Conservation (phyloP, 2,329 filamentous ascomycete genomes). For the Penicillium verrucosum region DNA sequence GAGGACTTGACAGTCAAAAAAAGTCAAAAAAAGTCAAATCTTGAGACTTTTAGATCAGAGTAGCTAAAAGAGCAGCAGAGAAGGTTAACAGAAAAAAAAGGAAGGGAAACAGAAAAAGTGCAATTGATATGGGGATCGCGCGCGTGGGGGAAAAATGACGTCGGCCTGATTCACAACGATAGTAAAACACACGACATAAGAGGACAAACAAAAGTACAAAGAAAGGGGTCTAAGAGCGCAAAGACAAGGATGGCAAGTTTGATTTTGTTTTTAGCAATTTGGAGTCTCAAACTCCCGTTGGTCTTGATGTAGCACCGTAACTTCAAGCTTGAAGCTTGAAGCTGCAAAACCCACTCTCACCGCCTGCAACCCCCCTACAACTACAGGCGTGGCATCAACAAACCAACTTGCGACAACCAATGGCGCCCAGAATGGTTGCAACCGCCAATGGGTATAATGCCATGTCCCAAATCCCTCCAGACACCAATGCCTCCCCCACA, state of each 20-base stretch:
- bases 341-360: slow-evolving; percentile 10
- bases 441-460: slow-evolving; percentile 28
- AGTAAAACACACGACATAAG: background rate
- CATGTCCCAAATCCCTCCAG: slow-evolving; percentile 3
- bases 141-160: slow-evolving; percentile 15
- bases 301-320: background rate
- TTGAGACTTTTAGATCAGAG: background rate
- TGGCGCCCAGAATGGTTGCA: slow-evolving; percentile 16
- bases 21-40: background rate
- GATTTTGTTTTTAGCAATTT: background rate
- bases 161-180: slow-evolving; percentile 6
- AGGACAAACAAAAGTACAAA: background rate
- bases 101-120: background rate
- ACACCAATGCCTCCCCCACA: slow-evolving; percentile 1
- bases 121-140: slow-evolving; percentile 1
- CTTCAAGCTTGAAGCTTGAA: background rate
- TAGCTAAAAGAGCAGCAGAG: background rate
- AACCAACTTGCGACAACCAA: background rate
- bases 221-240: background rate
- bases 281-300: background rate
- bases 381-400: slow-evolving; percentile 17
- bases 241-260: background rate
- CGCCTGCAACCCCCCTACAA: slow-evolving; percentile 10
- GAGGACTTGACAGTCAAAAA: background rate
- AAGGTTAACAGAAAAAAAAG: background rate